These are phyloP conservation scores for Penicillium riverlandense DNA, from an alignment of 495 filamentous ascomycete genomes.

Conservation along the genomic window DNA sequence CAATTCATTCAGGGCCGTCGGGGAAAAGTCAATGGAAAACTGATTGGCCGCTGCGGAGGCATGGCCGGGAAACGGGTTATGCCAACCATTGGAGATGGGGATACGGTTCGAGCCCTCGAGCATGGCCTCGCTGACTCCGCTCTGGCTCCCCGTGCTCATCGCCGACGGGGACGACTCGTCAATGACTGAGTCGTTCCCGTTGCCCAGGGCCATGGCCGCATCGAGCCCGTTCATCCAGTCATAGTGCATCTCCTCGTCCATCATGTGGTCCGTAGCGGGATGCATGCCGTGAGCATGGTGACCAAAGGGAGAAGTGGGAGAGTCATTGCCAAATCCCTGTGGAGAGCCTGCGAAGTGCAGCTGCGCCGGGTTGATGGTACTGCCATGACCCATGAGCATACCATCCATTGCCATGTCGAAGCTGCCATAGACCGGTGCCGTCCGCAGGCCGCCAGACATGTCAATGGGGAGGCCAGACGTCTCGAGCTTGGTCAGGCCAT, in stretches of 20 bases:
- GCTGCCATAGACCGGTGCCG: conserved; percentile 65
- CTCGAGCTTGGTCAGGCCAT: conserved; percentile 77
- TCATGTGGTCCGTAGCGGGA: conserved; percentile 37
- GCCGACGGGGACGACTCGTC: conserved; percentile 93
- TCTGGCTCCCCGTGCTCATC: conserved; percentile 87
- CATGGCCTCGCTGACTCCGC: conserved; percentile 88
- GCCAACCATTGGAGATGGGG: conserved; percentile 54
- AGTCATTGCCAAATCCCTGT: conserved; percentile 53
- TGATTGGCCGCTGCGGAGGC: conserved; percentile 49
- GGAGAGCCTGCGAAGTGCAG: conserved; percentile 87
- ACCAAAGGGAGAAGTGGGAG: conserved; percentile 63
- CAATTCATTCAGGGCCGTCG: conserved; percentile 34
- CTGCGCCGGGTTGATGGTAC: conserved; percentile 92
- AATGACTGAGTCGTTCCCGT: conserved; percentile 65
- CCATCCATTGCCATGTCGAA: conserved; percentile 70
- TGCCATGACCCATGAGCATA: conserved; percentile 64
- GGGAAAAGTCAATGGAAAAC: conserved; percentile 55
- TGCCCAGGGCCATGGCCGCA: conserved; percentile 63
- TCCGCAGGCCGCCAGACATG: conserved; percentile 60
- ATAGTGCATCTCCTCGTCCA: conserved; percentile 70
- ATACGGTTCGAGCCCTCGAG: conserved; percentile 68
- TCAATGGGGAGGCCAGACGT: conserved; percentile 63
- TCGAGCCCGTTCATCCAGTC: conserved; percentile 86
- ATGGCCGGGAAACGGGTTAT: conserved; percentile 57
- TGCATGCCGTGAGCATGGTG: conserved; percentile 56